Evolutionary conservation across 192 early-diverging fungal genomes (phyloP).

Genomic region (Coemansia sp.): DNA sequence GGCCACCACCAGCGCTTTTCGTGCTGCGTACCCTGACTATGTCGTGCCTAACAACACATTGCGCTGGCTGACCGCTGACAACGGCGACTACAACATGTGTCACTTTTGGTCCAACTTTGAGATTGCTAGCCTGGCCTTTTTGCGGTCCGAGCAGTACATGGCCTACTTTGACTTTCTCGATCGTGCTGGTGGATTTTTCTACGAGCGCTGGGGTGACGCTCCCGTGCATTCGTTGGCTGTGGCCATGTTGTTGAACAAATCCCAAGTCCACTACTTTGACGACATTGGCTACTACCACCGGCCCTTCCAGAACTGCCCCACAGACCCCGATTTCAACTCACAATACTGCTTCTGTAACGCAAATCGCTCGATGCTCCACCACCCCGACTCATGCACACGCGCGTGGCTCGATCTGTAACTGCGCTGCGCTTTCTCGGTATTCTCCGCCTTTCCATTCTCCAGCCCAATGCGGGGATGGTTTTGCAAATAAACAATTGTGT

Average conservation of each 20-base stretch:
- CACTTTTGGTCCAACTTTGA: constrained; percentile 90
- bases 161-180: constrained; percentile 6
- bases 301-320: constrained; percentile 49
- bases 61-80: constrained; percentile 46
- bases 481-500: background rate
- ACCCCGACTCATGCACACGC: constrained; percentile 33
- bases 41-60: constrained; percentile 50
- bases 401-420: constrained; percentile 31
- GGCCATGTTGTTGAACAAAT: constrained; percentile 56
- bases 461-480: background rate
- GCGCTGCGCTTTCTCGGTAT: background rate
- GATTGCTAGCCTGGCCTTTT: constrained; percentile 63
- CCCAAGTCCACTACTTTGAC: constrained; percentile 67
- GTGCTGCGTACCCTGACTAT: constrained; percentile 27
- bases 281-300: constrained; percentile 64
- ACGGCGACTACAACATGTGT: constrained; percentile 66
- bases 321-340: constrained; percentile 57
- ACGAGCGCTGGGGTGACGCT: constrained; percentile 6
- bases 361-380: constrained; percentile 26
- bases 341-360: constrained; percentile 39
- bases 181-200: constrained; percentile 3
- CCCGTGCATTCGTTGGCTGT: constrained; percentile 65
- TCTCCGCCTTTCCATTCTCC: background rate
- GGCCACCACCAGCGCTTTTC: constrained; percentile 53
- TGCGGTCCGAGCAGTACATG: constrained; percentile 43